Base-by-base conservation (phyloP, 192 early-diverging fungal species). In the Piromyces sp. region DNA sequence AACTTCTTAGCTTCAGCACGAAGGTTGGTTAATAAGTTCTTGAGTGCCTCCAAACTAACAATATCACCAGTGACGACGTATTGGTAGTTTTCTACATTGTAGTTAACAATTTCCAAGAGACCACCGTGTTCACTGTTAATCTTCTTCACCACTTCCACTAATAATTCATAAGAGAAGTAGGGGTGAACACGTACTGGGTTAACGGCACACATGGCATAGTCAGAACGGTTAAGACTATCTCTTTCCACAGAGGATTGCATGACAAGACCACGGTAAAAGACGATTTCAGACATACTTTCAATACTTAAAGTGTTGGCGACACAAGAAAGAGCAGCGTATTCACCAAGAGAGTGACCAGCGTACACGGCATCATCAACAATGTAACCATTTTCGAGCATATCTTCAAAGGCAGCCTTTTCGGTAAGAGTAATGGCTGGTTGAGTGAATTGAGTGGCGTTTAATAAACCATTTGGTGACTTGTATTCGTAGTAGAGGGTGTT, bases 11-110 rank as follows among this genome's bases (percentile, higher is more conserved):
- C 38, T 96, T 88, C 85, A 94, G 94, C 78, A 90, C 88, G 51
- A 96, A 91, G 86, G 95, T 94, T 83, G 96, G 87, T 87, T 95
- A 94, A 81, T 93, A 87, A 42, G 89, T 90, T 89, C 29, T 94
- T 90, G 81, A 97, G 90, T n/a, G 91, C 90, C 78, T 96, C 95
- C 68, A 97, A 86, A 85, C 92, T 92, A 81, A 89, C 86, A 81
- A 95, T 86, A 80, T 94, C 92, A 86, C 96, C 96, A 80, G 96
- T 95, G 82, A 94, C 92, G 13, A 97, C 95, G 82, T 97, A 97
- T 87, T 97, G 96, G 90, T 94, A 93, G 88, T 96, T 95, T 86
- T 96, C 95, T 79, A 98, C 96, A 88, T 98, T 98, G 92, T 92
- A 96, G 88, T 98, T 98, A 86, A 98, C 96, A 83, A 97, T 96